These are phyloP conservation scores for Comarum palustre DNA, from an alignment of 306 rosid species.

Conservation along the genomic window DNA sequence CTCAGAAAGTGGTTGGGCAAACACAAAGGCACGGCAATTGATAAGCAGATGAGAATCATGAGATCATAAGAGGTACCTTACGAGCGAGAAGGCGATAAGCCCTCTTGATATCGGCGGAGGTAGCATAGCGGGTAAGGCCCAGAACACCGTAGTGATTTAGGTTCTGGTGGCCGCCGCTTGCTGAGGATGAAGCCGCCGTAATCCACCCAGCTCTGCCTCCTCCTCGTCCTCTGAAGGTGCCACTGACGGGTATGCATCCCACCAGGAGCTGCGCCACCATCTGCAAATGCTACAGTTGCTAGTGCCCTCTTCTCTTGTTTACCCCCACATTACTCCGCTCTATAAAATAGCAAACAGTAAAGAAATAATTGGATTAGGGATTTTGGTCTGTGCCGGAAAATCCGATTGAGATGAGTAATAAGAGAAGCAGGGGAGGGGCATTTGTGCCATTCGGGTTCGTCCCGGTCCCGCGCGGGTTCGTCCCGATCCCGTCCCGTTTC, in stretches of 20 bases:
- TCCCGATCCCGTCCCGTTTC: too few species aligned
- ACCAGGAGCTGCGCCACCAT: slow-evolving; percentile 64
- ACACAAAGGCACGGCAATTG: too few species aligned
- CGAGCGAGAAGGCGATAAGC: slow-evolving; percentile 96
- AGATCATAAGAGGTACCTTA: slow-evolving; percentile 41
- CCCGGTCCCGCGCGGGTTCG: too few species aligned
- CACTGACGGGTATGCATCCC: slow-evolving; percentile 51
- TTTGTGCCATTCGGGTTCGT: slow-evolving; percentile 42
- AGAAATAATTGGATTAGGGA: too few species aligned
- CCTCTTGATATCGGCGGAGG: slow-evolving; percentile 62
- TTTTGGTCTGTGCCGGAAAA: slow-evolving; percentile 37
- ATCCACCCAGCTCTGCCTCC: slow-evolving; percentile 12
- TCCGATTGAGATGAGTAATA: slow-evolving; percentile 27
- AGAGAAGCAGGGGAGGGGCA: slow-evolving; percentile 39
- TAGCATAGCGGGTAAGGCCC: slow-evolving; percentile 56
- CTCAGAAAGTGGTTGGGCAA: too few species aligned
- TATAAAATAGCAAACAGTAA: background rate
- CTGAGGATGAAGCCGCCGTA: slow-evolving; percentile 15
- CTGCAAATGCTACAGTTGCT: background rate
- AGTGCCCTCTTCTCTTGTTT: background rate
- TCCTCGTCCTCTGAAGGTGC: slow-evolving; percentile 6
- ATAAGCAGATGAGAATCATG: too few species aligned
- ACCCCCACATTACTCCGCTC: background rate
- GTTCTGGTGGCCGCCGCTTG: slow-evolving; percentile 43
- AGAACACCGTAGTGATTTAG: slow-evolving; percentile 62